Base-by-base conservation (phyloP, 768 basidiomycete species). In the Boletus rufocinnamomeus region DNA sequence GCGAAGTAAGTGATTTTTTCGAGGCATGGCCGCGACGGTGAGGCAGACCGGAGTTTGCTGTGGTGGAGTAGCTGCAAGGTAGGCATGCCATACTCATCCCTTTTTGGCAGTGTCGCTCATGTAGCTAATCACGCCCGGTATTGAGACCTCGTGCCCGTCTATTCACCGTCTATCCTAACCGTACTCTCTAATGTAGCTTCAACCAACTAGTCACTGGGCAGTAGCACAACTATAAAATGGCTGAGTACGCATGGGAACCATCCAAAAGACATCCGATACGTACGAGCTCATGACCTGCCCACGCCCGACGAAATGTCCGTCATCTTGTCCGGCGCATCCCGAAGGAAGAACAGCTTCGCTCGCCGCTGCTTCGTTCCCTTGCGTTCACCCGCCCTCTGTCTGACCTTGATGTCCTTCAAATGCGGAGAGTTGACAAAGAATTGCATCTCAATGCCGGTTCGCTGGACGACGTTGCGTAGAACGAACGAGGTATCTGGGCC, bases 391-490 rank as follows among this genome's bases (percentile, higher is more conserved):
- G 88, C 86, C 63, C 75, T 78, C 74, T 84, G 82, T 58, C 95
- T 76, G 59, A 98, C 77, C 74, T 87, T 86, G 74, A 98, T 89
- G 55, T 89, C 86, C 79, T 91, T 93, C 74, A 98, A 67, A 69
- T 92, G 84, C 30, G 96, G 95, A 52, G 89, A 91, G 68, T 84
- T 86, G 62, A 87, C 85, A 72, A 88, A 94, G 76, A 93, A 91
- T 68, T 88, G 89, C 88, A 93, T 88, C 79, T 98, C 96, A 40
- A 97, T 89, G 14, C 95, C 95, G 14, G 89, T 93, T 62, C 93
- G 82, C 66, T 93, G 89, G 52, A 98, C 82, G 63, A 97, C 84
- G 75, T 98, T 98, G 62, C 96, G 84, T 52, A 98, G 76, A 53
- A 87, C 79, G 69, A 98, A 91, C n/a, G 87, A 89, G 28, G 93